Base-by-base conservation (phyloP, 345 rosid species). In the Linum tenue region DNA sequence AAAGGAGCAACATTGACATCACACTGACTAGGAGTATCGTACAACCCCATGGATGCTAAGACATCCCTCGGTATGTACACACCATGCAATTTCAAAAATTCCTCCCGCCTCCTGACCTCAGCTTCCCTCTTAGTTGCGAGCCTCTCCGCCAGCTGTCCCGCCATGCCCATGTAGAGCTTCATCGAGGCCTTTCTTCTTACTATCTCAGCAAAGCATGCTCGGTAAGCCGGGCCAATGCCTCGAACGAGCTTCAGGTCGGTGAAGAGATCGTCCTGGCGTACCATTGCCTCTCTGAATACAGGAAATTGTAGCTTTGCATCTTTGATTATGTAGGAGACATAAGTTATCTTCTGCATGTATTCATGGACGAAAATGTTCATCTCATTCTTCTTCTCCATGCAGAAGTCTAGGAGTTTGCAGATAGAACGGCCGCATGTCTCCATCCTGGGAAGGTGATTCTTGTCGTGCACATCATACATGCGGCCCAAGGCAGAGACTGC, bases 401-500 rank as follows among this genome's bases (percentile, higher is more conserved):
- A 91, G 70, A 71, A 70, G 41, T 81, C 87, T 6, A 95, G 94
- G 62, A 95, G 83, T 72, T 85, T 78, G 66, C 79, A 77, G 50
- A 91, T 79, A 15, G 78, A 79, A 70, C 41, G 75, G 40, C 80
- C 84, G 74, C 95, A 86, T 67, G 83, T 75, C 75, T 81, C 78
- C 91, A 95, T 91, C 71, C 39, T 87, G 35, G 99, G 96, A 44
- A 95, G 87, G 68, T 89, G 96, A 77, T 70, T 84, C 83, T 91
- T 89, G 71, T 89, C 96, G 70, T 95, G 99, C 72, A 86, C 94
- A 70, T 95, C 97, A 75, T 91, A 91, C 97, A 95, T 89, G 63
- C 90, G 97, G 73, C 99, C 97, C 70, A 95, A 81, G n/a, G 97
- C 99, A 50, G 97, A 89, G 77, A 95, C 99, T 48, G 95, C 99